Evolutionary conservation across 345 rosid genomes (phyloP), one percentile per base, ranked within the genome.

Genomic region (Camelina laxa): DNA sequence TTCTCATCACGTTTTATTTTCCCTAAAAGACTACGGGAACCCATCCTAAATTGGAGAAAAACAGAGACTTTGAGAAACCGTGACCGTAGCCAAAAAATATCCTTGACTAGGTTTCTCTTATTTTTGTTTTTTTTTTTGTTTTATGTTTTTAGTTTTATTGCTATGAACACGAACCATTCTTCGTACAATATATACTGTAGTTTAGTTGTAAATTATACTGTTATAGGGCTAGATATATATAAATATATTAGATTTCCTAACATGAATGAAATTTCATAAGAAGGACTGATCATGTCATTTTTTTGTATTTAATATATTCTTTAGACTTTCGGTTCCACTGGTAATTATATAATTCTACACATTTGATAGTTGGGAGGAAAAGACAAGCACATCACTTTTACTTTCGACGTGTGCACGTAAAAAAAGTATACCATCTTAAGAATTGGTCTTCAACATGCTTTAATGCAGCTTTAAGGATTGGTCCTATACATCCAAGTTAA

Each of bases 361-460:
- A 35, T 41, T 67, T 63, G 39, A 36, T 72, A 57, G 24, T 33
- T 73, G 39, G n/a, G 63, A n/a, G 12, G 12, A 65, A 73, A 74
- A 65, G 38, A 74, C 50, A 74, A 47, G n/a, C 31, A 65, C 58
- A 42, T 35, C 60, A 38, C 60, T 60, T 59, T 73, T 54, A 41
- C 77, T 74, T 74, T 74, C 50, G 64, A 74, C 66, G 65, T 73
- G 65, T 47, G 39, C 58, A 39, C 30, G 27, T n/a, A 45, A 73
- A 53, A 53, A 72, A 55, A 73, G 57, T 41, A 73, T 9, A 4
- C 3, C 15, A 64, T 54, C 8, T 31, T 30, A 15, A 62, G 22
- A 51, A 39, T 24, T 60, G 54, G 30, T 27, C 42, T 44, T 57
- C 54, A 27, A 51, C 61, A 19, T 60, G 68, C 66, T 59, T 70